Base-by-base conservation (phyloP, 495 filamentous ascomycete species). In the Talaromyces nanjingensis region DNA sequence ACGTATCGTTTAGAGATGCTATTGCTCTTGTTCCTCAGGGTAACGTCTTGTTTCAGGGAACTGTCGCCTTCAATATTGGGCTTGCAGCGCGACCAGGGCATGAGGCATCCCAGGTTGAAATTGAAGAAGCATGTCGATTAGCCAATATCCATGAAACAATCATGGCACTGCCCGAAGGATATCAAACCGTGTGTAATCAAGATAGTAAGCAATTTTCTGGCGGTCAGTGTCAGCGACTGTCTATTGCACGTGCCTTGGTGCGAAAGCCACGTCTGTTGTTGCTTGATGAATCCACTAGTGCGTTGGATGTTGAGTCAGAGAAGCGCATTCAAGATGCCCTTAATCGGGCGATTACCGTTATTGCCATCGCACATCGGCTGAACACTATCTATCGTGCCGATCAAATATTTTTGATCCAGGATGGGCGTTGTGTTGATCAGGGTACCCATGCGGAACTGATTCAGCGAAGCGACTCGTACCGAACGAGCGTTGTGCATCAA, bases 331-430 rank as follows among this genome's bases (percentile, higher is more conserved):
- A 92, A 72, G 79, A 81, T 34, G 88, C 87, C 2, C 81, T 93
- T 59, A 79, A 70, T 24, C 83, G 85, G 64, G 91, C 88, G 12
- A 89, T 92, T 31, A 94, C 88, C 0, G 88, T 88, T 47, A 79
- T 93, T 47, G 89, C 85, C 4, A 86, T 93, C 59, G 91, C 91
- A n/a, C 91, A 96, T 74, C 78, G 91, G 2, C 72, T 94, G 54
- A 79, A 81, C 22, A 93, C 90, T n/a, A 87, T 94, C 24, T 79
- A 83, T 27, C 86, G 87, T 66, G 90, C 90, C 1, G 87, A 93
- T 73, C 73, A 81, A 9, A 96, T 94, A 55, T 86, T 91, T 65
- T 83, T 91, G 67, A 83, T 96, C 64, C 87, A 91, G 64, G 81
- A 77, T 5, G 90, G 90, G 0, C 71, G 68, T 42, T 82, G 89